Evolutionary conservation across 169 alveolate genomes (phyloP), one percentile per base, ranked within the genome.

Genomic region (Eimeria praecox): DNA sequence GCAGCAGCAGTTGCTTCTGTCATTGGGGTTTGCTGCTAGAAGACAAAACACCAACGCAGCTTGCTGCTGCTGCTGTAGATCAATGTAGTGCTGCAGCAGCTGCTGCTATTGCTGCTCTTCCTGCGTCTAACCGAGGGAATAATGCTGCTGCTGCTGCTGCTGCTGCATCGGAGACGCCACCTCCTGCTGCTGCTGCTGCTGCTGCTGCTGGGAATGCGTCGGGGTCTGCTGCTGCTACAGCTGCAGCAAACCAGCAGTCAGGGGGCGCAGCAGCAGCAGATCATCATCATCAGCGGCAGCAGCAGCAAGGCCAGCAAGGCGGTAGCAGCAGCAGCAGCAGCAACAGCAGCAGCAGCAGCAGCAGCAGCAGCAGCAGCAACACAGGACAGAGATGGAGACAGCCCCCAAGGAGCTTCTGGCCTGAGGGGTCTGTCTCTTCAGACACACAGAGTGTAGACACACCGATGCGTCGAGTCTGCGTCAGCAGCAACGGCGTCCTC

Each of bases 391-490:
- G 91, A 33, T 83, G 91, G 91, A 83, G 75, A 52, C 91, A 83
- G 91, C 91, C 91, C 24, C 91, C 91, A 54, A 30, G 20, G 75
- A 33, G 54, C 91, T 83, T 30, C 91, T 83, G 91, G 91, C 91
- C 91, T 12, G 91, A 49, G 14, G 91, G 91, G 38, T 83, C 91
- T 33, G 75, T 54, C 71, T 83, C 91, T 35, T 22, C 91, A 49
- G 91, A 83, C 75, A 83, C 91, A 0, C 91, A 83, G 40, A 83
- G 91, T 27, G 91, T 83, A n/a, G 91, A 83, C 91, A 54, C 77
- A 0, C 91, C 91, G 12, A 83, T 83, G 91, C 10, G 35, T 46
- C 27, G 49, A 18, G 77, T 83, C 33, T 14, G 46, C n/a, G 75
- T 83, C 38, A 49, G 91, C 77, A 83, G 54, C 91, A 83, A 83